phyloP scores from a whole-genome alignment of 306 rosid genomes.

The Delonix regia region DNA sequence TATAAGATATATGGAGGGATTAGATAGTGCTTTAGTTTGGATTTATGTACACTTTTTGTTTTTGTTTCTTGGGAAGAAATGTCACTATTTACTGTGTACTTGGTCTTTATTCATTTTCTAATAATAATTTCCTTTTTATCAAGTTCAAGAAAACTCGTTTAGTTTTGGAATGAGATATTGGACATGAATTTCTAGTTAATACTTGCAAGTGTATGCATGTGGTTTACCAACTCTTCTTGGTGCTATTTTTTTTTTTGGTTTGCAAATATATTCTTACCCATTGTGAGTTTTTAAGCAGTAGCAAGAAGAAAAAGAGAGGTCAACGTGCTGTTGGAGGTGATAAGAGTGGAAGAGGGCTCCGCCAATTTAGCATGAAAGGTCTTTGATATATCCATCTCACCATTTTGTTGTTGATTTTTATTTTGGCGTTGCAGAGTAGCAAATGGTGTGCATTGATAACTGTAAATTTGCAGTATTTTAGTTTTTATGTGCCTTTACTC shows the following conservation, averaged over 20 bases:
- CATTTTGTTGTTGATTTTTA: neutral
- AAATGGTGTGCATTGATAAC: neutral
- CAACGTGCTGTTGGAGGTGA: conserved; percentile 94
- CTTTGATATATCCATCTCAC: conserved; percentile 26
- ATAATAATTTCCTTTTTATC: neutral
- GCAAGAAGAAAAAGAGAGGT: conserved; percentile 96
- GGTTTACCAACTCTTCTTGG: conserved; percentile 10
- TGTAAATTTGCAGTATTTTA: neutral
- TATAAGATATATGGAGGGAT: neutral
- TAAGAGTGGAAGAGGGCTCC: conserved; percentile 97
- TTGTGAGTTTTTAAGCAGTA: conserved; percentile 43
- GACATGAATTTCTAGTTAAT: conserved; percentile 17
- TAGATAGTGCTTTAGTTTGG: neutral
- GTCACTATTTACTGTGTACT: neutral
- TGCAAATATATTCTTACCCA: conserved; percentile 21
- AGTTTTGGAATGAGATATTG: conserved; percentile 21
- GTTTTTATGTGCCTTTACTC: conserved; percentile 16
- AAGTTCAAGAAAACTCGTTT: neutral
- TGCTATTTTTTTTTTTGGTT: neutral
- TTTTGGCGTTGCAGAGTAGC: conserved; percentile 12
- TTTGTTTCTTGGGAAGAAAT: neutral
- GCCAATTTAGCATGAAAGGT: conserved; percentile 99
- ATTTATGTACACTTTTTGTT: neutral
- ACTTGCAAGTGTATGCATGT: conserved; percentile 9
- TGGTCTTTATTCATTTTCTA: neutral